Conservation (phyloP, 108 stramenopile genomes). For the Skeletonema tropicum region DNA sequence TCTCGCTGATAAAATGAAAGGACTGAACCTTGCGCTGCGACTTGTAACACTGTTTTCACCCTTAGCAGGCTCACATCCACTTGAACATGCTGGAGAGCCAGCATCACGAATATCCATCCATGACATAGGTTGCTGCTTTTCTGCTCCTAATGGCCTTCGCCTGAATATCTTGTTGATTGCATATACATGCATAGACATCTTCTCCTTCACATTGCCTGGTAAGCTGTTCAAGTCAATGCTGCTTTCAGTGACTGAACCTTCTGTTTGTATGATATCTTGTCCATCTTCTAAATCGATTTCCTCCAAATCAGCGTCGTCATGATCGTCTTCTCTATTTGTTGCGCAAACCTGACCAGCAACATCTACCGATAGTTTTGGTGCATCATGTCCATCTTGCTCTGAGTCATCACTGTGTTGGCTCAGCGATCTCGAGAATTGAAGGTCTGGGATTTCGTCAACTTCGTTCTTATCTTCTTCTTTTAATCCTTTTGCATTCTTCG, state of each 20-base stretch:
- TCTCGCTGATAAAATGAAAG: not conserved
- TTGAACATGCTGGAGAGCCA: not conserved
- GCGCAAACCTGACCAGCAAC: not conserved
- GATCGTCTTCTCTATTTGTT: not conserved
- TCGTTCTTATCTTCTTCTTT: not conserved
- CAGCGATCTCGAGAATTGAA: not conserved
- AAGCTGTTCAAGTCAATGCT: not conserved
- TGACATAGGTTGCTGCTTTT: not conserved
- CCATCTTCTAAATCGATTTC: slow-evolving; percentile 23
- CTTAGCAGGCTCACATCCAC: not conserved
- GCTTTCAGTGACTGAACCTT: not conserved
- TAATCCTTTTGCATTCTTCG: not conserved
- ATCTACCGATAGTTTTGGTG: not conserved
- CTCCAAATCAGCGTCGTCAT: not conserved
- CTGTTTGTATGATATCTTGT: not conserved
- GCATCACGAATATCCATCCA: slow-evolving; percentile 9
- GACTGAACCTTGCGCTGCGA: not conserved
- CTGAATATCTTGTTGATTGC: not conserved
- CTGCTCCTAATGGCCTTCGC: not conserved
- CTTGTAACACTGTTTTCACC: not conserved
- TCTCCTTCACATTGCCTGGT: not conserved
- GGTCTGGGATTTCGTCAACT: not conserved
- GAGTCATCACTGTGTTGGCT: not conserved
- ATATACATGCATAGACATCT: not conserved
- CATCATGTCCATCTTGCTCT: not conserved